A percentile compares a stretch with the other conserved stretches of the same genome.
Evolutionary conservation across 1,284 basidiomycete species (phyloP).

Genomic region (Ceraceosorus guamensis): DNA sequence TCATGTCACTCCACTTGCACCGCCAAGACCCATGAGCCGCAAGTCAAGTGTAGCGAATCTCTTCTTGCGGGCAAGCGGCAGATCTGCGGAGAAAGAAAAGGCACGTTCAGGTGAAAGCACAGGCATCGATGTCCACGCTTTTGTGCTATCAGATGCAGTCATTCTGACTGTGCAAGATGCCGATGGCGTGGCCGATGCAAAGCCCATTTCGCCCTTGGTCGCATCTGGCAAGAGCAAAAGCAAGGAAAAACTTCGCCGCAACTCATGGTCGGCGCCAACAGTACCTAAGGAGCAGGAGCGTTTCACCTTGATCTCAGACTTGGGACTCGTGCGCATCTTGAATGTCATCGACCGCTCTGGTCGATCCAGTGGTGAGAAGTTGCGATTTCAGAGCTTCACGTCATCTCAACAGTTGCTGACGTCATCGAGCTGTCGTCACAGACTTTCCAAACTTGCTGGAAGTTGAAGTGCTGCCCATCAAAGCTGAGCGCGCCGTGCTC

Average conservation of each 20-base stretch:
- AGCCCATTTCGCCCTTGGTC: neutral
- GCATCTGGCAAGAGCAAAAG: neutral
- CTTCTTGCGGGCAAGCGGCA: neutral
- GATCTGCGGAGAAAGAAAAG: slow-evolving; percentile 4
- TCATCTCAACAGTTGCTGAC: no score
- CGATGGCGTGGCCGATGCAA: neutral
- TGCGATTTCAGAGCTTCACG: no score
- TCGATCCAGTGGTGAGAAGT: neutral
- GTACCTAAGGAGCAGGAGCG: neutral
- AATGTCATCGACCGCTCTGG: slow-evolving; percentile 1
- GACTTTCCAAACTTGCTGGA: neutral
- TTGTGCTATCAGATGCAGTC: slow-evolving; percentile 11
- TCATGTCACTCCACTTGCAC: slow-evolving; percentile 1
- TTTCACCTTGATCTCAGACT: neutral
- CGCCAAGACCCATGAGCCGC: slow-evolving; percentile 1
- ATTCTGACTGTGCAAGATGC: slow-evolving; percentile 1
- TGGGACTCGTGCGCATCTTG: neutral
- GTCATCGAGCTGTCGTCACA: no score
- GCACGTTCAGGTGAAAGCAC: neutral
- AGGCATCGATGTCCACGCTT: slow-evolving; percentile 5
- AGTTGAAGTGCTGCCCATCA: neutral
- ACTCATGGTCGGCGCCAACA: neutral
- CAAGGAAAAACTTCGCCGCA: slow-evolving; percentile 1
- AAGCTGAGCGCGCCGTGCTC: neutral
- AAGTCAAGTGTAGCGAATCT: slow-evolving; percentile 6